These are phyloP conservation scores for Noccaea caerulescens DNA, from an alignment of 345 rosid species.

Conservation along the genomic window DNA sequence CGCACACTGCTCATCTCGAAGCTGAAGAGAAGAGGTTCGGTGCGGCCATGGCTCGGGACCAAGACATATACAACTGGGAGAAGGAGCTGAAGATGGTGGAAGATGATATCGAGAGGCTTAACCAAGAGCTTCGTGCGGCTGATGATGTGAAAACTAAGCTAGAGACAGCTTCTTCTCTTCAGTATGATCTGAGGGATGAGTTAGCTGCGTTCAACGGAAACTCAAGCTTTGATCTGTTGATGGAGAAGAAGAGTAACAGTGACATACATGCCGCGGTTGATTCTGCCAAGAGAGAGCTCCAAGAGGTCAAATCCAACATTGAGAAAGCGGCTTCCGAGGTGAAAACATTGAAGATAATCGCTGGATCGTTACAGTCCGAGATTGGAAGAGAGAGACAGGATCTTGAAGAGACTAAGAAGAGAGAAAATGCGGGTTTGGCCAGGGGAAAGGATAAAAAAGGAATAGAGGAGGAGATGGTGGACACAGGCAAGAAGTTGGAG, in stretches of 20 bases:
- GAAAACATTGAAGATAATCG: conserved; percentile 68
- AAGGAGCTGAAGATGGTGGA: conserved; percentile 86
- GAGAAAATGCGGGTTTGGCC: conserved; percentile 56
- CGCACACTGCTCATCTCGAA: conserved; percentile 89
- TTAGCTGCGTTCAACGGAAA: conserved; percentile 64
- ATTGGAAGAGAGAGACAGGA: conserved; percentile 63
- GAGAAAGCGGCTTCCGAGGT: conserved; percentile 83
- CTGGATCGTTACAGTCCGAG: conserved; percentile 64
- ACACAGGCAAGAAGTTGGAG: conserved; percentile 70
- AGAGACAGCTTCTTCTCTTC: conserved; percentile 67
- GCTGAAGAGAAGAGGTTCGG: conserved; percentile 88
- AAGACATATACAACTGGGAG: conserved; percentile 83
- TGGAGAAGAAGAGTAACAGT: conserved; percentile 34
- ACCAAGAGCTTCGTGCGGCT: conserved; percentile 66
- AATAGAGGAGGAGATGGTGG: conserved; percentile 58
- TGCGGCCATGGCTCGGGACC: conserved; percentile 81
- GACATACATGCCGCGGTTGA: conserved; percentile 60
- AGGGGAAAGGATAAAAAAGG: conserved; percentile 61
- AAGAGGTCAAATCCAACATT: conserved; percentile 75
- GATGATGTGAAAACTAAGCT: conserved; percentile 73
- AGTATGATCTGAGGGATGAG: conserved; percentile 74
- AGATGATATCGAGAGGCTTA: conserved; percentile 72
- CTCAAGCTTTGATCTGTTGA: conserved; percentile 34
- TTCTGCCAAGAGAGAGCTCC: conserved; percentile 82
- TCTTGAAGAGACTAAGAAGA: conserved; percentile 58